Evolutionary conservation across 441 rosid genomes (phyloP).

Genomic region (Populus hybrid): DNA sequence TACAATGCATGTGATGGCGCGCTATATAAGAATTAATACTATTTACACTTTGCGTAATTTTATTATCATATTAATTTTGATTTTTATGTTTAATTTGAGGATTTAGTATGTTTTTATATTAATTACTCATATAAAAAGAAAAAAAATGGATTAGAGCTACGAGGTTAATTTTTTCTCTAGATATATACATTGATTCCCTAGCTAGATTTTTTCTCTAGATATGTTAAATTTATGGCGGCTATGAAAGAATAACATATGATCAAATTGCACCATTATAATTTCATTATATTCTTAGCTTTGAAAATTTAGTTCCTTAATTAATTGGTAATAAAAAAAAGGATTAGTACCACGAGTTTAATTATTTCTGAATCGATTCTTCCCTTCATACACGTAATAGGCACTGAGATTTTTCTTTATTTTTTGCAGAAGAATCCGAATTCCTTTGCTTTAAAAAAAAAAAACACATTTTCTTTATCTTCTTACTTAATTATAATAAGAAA

Average conservation of each 20-base stretch:
- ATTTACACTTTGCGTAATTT: background rate
- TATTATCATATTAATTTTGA: background rate
- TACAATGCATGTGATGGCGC: background rate
- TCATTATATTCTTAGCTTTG: background rate
- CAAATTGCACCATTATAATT: background rate
- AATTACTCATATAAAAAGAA: background rate
- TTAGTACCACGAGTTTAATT: background rate
- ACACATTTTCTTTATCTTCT: background rate
- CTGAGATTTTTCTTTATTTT: background rate
- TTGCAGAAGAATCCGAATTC: no score
- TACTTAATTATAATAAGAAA: background rate
- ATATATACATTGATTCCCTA: no score
- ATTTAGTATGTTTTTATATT: background rate
- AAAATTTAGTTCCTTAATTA: background rate
- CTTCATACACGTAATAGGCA: background rate
- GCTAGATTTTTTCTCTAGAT: background rate
- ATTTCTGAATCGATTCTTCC: background rate
- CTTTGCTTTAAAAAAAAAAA: no score
- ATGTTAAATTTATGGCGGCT: background rate
- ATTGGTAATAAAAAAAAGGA: background rate
- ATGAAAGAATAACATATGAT: background rate
- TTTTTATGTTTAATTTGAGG: background rate
- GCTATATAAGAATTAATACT: no score
- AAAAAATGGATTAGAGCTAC: background rate
- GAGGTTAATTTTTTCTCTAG: background rate